Evolutionary conservation across 2,329 filamentous ascomycete genomes (phyloP).

Genomic region (Botryotinia convoluta): DNA sequence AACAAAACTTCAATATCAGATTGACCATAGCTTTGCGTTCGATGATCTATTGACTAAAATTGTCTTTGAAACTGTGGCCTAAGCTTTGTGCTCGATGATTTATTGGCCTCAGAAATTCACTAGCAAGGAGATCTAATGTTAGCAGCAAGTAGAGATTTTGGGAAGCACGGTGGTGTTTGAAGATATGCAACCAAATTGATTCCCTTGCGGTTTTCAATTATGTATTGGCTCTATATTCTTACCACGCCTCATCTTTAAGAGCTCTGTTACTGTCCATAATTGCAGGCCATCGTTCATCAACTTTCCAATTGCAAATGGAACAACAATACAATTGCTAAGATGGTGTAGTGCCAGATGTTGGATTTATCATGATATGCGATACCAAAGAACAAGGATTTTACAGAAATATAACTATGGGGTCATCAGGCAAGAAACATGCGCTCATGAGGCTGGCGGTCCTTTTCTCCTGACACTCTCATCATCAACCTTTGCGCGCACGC

Average conservation of each 20-base stretch:
- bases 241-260: too few relatives aligned
- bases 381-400: too few relatives aligned
- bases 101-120: background rate
- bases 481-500: background rate
- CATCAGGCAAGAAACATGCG: background rate
- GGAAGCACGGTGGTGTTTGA: too few relatives aligned
- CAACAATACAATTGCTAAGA: too few relatives aligned
- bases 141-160: too few relatives aligned
- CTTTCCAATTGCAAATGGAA: too few relatives aligned
- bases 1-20: background rate
- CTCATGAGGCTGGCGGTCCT: background rate
- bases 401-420: background rate
- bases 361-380: too few relatives aligned
- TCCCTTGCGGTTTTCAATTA: too few relatives aligned
- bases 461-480: background rate
- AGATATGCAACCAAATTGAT: background rate
- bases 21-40: background rate
- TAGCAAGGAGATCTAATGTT: background rate
- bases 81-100: background rate
- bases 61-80: background rate
- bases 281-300: too few relatives aligned
- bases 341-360: too few relatives aligned
- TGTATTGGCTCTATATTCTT: too few relatives aligned
- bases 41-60: background rate
- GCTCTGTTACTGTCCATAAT: too few relatives aligned